phyloP scores from a whole-genome alignment of 176 grass and related monocot species.

The Coix lacrymajobi region DNA sequence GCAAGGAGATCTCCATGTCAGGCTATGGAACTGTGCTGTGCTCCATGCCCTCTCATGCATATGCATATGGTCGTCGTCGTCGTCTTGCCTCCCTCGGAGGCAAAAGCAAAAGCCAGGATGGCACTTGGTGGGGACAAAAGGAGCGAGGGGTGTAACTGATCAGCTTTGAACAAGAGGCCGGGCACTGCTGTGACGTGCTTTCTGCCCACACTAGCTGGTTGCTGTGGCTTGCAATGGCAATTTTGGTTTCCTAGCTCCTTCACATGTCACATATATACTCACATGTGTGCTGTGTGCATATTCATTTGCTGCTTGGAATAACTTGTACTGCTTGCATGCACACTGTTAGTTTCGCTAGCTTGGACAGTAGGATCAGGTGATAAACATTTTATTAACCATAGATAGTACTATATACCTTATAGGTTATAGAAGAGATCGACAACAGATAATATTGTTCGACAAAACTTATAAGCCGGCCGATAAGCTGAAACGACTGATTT shows the following conservation, averaged over 20 bases:
- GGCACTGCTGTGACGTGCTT: conserved; percentile 22
- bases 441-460: no score
- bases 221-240: conserved; percentile 33
- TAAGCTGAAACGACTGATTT: no score
- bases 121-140: conserved; percentile 43
- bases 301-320: background rate
- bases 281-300: background rate
- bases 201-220: conserved; percentile 46
- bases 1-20: conserved; percentile 53
- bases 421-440: no score
- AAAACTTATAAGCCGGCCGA: no score
- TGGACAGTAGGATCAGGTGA: no score
- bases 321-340: no score
- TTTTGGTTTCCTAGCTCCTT: background rate
- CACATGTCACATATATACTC: background rate
- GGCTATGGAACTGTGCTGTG: conserved; percentile 28
- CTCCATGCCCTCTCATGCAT: conserved; percentile 7
- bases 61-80: conserved; percentile 14
- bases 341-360: no score
- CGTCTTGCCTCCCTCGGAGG: conserved; percentile 22
- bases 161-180: conserved; percentile 29
- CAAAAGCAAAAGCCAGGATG: conserved; percentile 30
- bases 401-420: no score
- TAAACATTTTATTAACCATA: no score
- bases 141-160: background rate